Evolutionary conservation across 208 protist species (phyloP).

Genomic region (Leishmania tropica): DNA sequence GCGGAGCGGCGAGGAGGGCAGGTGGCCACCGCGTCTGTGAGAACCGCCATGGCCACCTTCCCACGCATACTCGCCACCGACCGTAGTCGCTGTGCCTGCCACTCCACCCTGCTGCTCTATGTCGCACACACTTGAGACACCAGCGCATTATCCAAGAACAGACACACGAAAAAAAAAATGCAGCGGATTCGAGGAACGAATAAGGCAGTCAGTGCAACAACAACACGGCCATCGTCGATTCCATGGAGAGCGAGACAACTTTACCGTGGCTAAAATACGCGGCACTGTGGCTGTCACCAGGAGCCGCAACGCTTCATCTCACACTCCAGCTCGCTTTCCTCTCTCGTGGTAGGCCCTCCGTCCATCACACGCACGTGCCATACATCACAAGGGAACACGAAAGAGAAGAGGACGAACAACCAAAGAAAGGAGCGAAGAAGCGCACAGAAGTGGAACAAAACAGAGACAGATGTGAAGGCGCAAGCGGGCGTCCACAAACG

Average conservation of each 20-base stretch:
- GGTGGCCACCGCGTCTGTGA: background rate
- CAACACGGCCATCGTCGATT: background rate
- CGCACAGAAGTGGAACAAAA: no score
- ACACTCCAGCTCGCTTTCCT: background rate
- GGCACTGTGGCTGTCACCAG: background rate
- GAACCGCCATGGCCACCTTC: background rate
- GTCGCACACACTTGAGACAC: background rate
- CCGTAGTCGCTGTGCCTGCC: background rate
- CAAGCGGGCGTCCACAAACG: background rate
- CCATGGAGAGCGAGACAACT: background rate
- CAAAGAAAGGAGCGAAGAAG: background rate
- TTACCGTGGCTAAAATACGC: background rate
- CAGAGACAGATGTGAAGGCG: background rate
- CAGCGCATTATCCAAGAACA: background rate
- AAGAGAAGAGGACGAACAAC: background rate
- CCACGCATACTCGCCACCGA: background rate
- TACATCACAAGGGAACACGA: background rate
- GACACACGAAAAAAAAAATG: background rate
- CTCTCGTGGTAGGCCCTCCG: background rate
- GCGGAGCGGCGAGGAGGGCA: background rate
- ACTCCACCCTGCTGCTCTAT: background rate
- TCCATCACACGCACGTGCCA: background rate
- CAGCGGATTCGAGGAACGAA: background rate
- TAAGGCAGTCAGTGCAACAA: background rate
- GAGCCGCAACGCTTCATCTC: background rate